These are phyloP conservation scores for Petunia axillaris DNA, from an alignment of 257 asterid species.

Conservation along the genomic window DNA sequence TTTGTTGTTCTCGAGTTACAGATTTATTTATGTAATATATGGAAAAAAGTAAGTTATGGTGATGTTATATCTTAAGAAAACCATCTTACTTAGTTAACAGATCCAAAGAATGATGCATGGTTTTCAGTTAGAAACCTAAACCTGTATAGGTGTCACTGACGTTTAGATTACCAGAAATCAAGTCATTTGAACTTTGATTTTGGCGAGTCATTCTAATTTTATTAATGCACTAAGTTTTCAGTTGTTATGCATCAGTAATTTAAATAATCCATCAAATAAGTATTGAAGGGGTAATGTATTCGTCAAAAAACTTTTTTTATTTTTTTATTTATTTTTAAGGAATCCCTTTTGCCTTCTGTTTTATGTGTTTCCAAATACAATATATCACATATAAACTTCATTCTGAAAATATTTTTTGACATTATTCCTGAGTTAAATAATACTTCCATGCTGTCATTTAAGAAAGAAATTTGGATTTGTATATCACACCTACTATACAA, in stretches of 20 bases:
- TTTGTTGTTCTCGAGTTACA: slow-evolving; percentile 1
- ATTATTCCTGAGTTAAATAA: slow-evolving; percentile 3
- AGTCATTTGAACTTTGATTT: background rate
- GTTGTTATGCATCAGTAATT: slow-evolving; percentile 12
- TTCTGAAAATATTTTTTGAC: slow-evolving; percentile 2
- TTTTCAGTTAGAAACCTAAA: slow-evolving; percentile 6
- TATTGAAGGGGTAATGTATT: too few relatives aligned
- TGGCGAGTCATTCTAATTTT: background rate
- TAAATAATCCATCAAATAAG: background rate
- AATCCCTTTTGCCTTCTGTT: slow-evolving; percentile 2
- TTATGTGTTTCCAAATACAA: background rate
- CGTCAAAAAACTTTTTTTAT: background rate
- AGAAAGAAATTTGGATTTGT: background rate
- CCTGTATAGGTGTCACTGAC: background rate
- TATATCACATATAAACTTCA: background rate
- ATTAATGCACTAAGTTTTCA: slow-evolving; percentile 1
- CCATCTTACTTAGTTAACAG: slow-evolving; percentile 16
- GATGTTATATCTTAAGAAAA: background rate
- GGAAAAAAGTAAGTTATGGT: background rate
- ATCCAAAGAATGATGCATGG: slow-evolving; percentile 10
- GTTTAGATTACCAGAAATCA: too few relatives aligned
- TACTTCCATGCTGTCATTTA: background rate
- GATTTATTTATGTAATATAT: too few relatives aligned
- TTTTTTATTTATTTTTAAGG: background rate
- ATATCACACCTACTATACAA: background rate